phyloP scores from a whole-genome alignment of 176 grass and related monocot genomes.

The Carex pumila region DNA sequence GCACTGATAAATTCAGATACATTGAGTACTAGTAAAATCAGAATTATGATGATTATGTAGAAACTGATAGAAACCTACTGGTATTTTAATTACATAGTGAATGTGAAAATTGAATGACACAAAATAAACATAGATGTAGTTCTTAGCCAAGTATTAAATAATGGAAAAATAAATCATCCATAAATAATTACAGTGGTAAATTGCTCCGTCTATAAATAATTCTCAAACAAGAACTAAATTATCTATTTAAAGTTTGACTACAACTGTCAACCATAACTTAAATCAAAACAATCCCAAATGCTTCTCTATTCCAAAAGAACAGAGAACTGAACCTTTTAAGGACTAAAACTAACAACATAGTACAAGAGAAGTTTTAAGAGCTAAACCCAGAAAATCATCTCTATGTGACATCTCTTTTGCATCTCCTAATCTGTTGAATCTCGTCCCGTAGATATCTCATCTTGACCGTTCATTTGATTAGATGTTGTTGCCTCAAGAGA shows the following conservation, averaged over 20 bases:
- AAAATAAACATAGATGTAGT: background rate
- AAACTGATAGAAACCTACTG: background rate
- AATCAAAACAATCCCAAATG: constrained; percentile 6
- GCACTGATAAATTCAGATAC: background rate
- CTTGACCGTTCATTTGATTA: constrained; percentile 36
- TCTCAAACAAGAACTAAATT: constrained; percentile 8
- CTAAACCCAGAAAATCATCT: constrained; percentile 14
- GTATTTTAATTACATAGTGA: background rate
- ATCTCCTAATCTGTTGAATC: background rate
- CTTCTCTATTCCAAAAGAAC: background rate
- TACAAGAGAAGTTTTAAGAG: constrained; percentile 2
- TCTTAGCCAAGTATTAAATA: background rate
- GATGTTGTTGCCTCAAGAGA: constrained; percentile 33
- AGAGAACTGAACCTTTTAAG: constrained; percentile 3
- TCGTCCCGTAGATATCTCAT: background rate
- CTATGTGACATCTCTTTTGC: background rate
- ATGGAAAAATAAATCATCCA: background rate
- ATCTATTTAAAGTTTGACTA: constrained; percentile 8
- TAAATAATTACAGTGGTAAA: background rate
- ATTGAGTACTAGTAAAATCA: background rate
- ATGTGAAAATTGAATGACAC: background rate
- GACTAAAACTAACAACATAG: constrained; percentile 18
- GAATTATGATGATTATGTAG: background rate
- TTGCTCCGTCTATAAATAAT: background rate
- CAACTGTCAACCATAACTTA: background rate